Conservation (phyloP, 75 land plant genomes). For the Sequoia sempervirens region DNA sequence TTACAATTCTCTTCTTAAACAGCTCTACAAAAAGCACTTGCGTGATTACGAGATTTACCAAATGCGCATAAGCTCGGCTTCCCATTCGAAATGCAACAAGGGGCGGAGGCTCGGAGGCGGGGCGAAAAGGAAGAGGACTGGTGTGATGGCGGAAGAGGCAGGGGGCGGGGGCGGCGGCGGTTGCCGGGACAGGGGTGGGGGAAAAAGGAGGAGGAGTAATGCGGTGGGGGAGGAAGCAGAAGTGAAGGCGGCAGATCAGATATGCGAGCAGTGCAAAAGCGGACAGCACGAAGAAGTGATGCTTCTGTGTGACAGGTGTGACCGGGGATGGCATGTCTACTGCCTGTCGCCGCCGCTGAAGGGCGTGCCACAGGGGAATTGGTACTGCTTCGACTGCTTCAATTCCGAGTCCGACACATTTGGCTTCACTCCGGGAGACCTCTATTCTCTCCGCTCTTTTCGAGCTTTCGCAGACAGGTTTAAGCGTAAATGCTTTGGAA, state of each 20-base stretch:
- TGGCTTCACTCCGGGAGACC: constrained; percentile 89
- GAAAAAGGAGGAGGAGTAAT: constrained; percentile 7
- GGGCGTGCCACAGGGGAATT: constrained; percentile 73
- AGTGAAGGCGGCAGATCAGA: constrained; percentile 60
- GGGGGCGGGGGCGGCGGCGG: too few relatives aligned
- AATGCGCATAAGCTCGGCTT: constrained; percentile 11
- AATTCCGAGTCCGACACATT: constrained; percentile 82
- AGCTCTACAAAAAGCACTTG: constrained; percentile 73
- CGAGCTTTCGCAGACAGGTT: constrained; percentile 61
- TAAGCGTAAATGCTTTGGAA: constrained; percentile 84
- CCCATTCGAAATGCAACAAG: constrained; percentile 11
- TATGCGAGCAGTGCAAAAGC: constrained; percentile 93
- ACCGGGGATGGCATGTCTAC: constrained; percentile 91
- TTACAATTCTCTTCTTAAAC: constrained; percentile 55
- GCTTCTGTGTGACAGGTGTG: constrained; percentile 92
- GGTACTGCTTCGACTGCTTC: constrained; percentile 94
- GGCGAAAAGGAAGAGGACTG: constrained; percentile 8
- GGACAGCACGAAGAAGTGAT: constrained; percentile 94
- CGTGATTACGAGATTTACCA: constrained; percentile 64
- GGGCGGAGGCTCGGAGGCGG: constrained; percentile 23
- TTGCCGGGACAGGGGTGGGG: background rate
- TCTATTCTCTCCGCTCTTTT: constrained; percentile 57
- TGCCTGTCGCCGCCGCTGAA: constrained; percentile 90
- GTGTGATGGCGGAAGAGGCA: too few relatives aligned
- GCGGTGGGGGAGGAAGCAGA: background rate